Base-by-base conservation (phyloP, 1,284 basidiomycete species). In the Cryptococcus wingfieldii region DNA sequence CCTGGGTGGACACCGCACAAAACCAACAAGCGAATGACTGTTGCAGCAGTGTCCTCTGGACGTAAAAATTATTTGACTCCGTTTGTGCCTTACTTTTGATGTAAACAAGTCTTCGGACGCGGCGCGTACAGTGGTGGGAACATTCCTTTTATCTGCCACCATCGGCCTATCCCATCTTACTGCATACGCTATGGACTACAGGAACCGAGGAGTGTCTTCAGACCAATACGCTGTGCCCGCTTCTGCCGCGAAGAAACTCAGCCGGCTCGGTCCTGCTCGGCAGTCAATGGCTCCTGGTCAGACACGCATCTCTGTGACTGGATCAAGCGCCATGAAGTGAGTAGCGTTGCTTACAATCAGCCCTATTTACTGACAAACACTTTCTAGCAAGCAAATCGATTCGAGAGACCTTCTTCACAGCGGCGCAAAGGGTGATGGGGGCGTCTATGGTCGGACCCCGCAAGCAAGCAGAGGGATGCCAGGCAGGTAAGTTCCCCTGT, bases 371-470 rank as follows among this genome's bases (percentile, higher is more conserved):
- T 51, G 16, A 47, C 54, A 14, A 50, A 47, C 8, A 42, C 57
- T 42, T 44, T 45, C 1, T 50, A 53, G 48, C 52, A 55, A 18
- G 47, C 18, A 14, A 27, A 25, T 25, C 10, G 58, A 39, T 25
- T 42, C 56, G 45, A 39, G 38, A 31, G 46, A 55, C 28, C 34
- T 88, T 6, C 73, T 87, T n/a, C 81, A 83, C 68, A 88, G 87
- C 62, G 82, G 82, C 1, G 82, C 80, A 31, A 87, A 89, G 65
- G 80, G 80, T 9, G 83, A 74, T 47, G 71, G 61, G 5, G 65
- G 69, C 1, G 58, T 78, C 50, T 84, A 83, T 71, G 87, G 87
- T 1, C 79, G 84, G 55, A 91, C 88, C n/a, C 88, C 89, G 5
- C 76, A 86, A 64, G 83, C 83, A 50, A 83, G 54, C 34, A 59